These are phyloP conservation scores for Tuctoria greenei DNA, from an alignment of 176 grass and related monocot genomes.

Conservation along the genomic window DNA sequence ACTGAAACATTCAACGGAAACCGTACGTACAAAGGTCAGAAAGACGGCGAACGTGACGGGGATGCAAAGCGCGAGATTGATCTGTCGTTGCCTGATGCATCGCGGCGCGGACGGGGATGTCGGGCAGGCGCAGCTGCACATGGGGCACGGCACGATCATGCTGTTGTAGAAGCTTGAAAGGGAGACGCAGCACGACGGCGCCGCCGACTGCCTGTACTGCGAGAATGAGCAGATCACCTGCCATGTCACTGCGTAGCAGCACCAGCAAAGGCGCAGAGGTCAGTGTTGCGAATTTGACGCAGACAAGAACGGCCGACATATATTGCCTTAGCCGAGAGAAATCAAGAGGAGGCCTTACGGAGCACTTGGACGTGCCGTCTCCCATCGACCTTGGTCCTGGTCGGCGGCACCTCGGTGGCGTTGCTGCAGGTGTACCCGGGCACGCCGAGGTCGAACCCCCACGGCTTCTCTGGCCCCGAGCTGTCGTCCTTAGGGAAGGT, in stretches of 20 bases:
- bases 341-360: conserved; percentile 23
- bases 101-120: not conserved
- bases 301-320: not conserved
- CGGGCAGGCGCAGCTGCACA: conserved; percentile 55
- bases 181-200: conserved; percentile 65
- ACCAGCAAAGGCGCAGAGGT: not conserved
- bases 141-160: conserved; percentile 59
- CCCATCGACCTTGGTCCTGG: conserved; percentile 29
- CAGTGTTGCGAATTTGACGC: not conserved
- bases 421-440: conserved; percentile 78
- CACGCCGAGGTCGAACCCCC: conserved; percentile 57
- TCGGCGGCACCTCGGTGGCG: conserved; percentile 32
- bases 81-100: conserved; percentile 42
- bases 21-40: not conserved
- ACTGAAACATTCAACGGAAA: conserved; percentile 1
- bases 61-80: not conserved
- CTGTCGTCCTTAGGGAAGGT: not conserved
- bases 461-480: conserved; percentile 11
- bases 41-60: not conserved
- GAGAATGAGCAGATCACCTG: conserved; percentile 66
- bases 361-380: conserved; percentile 38
- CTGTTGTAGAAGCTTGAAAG: conserved; percentile 64
- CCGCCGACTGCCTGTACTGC: conserved; percentile 55
- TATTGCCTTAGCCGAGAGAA: not conserved
- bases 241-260: conserved; percentile 62